These are phyloP conservation scores for Xylaria longipes DNA, from an alignment of 495 filamentous ascomycete species.

Conservation along the genomic window DNA sequence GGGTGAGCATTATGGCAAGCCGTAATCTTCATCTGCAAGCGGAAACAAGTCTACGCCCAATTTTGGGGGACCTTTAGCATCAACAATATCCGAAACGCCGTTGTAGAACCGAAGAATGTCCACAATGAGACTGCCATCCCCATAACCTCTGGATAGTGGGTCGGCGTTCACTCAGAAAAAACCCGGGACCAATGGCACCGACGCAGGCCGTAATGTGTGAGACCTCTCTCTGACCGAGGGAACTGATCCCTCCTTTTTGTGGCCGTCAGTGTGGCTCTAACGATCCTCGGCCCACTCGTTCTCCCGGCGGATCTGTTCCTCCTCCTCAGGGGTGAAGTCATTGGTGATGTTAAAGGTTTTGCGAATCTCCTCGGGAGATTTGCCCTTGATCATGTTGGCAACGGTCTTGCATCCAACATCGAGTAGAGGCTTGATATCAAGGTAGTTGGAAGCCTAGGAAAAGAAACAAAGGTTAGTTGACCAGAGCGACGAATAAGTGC, in stretches of 20 bases:
- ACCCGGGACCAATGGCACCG: background rate
- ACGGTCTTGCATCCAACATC: conserved; percentile 87
- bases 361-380: conserved; percentile 80
- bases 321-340: conserved; percentile 82
- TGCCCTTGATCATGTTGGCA: conserved; percentile 88
- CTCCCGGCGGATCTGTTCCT: conserved; percentile 82
- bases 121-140: background rate
- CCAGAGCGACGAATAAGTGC: background rate
- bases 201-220: background rate
- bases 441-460: conserved; percentile 72
- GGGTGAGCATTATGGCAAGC: background rate
- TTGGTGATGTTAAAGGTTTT: conserved; percentile 88
- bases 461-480: conserved; percentile 22
- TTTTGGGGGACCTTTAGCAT: background rate
- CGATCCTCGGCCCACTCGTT: conserved; percentile 86
- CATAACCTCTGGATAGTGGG: background rate
- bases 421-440: conserved; percentile 82
- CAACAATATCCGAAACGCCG: background rate
- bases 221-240: background rate
- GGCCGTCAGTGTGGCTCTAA: conserved; percentile 32
- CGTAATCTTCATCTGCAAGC: background rate
- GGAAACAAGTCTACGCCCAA: background rate
- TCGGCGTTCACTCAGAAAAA: background rate
- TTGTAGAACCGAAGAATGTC: background rate
- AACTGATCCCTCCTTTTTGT: background rate